These are phyloP conservation scores for Parastagonospora avenae DNA, from an alignment of 2,329 filamentous ascomycete species.

Conservation along the genomic window DNA sequence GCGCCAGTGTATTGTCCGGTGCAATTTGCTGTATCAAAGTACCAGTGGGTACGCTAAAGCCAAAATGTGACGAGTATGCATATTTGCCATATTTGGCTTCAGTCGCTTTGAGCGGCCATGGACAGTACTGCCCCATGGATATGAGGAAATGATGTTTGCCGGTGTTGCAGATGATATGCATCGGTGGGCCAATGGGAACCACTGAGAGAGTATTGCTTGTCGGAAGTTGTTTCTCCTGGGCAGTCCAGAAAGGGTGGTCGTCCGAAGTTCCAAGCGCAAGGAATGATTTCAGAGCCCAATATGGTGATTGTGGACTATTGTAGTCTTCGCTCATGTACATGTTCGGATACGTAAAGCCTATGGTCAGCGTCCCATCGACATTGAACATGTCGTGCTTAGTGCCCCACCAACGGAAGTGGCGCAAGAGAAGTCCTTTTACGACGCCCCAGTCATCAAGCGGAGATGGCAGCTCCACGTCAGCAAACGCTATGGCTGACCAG, in stretches of 20 bases:
- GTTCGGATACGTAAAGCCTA: constrained; percentile 55
- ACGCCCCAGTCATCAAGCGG: constrained; percentile 48
- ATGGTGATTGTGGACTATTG: constrained; percentile 62
- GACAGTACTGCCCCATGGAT: constrained; percentile 41
- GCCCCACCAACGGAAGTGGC: constrained; percentile 59
- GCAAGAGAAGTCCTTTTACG: constrained; percentile 56
- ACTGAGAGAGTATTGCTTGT: background rate
- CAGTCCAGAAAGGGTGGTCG: constrained; percentile 54
- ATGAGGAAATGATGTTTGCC: constrained; percentile 40
- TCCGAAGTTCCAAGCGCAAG: constrained; percentile 48
- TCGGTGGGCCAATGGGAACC: constrained; percentile 34
- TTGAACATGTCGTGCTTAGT: constrained; percentile 53
- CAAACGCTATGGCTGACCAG: constrained; percentile 54
- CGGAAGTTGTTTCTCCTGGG: constrained; percentile 47
- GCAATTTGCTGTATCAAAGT: constrained; percentile 48
- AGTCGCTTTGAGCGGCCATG: constrained; percentile 44
- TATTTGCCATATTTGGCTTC: constrained; percentile 45
- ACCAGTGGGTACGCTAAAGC: constrained; percentile 49
- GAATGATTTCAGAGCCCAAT: constrained; percentile 61
- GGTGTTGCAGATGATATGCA: constrained; percentile 55
- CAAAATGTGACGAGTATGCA: constrained; percentile 44
- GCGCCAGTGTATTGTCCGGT: constrained; percentile 46
- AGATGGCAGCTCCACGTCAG: constrained; percentile 47
- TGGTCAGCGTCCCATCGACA: constrained; percentile 56
- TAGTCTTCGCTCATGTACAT: constrained; percentile 64